Evolutionary conservation across 208 protist species (phyloP), one percentile per base, ranked within the genome.

Genomic region (Leishmania martiniquensis): DNA sequence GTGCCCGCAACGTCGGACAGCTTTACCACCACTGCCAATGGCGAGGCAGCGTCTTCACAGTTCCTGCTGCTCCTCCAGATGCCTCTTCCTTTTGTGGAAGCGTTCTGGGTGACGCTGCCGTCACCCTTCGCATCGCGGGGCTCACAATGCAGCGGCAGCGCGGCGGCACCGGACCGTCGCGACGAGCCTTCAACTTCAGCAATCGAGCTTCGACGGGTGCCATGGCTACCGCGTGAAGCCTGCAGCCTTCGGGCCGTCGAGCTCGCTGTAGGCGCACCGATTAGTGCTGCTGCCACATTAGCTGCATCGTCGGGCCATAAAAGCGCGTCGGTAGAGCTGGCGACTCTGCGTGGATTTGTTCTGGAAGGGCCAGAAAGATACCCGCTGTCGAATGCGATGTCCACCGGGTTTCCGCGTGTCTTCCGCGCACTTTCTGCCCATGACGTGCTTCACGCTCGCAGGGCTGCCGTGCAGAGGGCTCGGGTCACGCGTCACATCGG

Each of bases 51-150:
- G 15, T 17, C 69, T 29, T 51, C 52, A 37, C 69, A 15, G 32
- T 72, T 57, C 55, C 52, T 74, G 13, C 69, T 74, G 7, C 54
- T 83, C 25, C 59, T 83, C 9, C 73, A 78, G 47, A 45, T 83
- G 55, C 74, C 68, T 34, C n/a, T 66, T 39, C 74, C 79, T 34
- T 13, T 83, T 51, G 74, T 83, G n/a, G 73, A 83, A 25, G 79
- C 79, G 2, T 76, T 83, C 9, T 83, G 79, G 79, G 29, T 83
- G 9, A 29, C n/a, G 20, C 79, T 78, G 20, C 73, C 79, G 5
- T 72, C 79, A 54, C 22, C 73, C 44, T 72, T n/a, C 25, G 52
- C 51, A 42, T n/a, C 15, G 69, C 12, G 32, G 49, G 22, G 69
- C 49, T 13, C 32, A 34, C 32, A 10, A 22, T 3, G 49, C 20